These are phyloP conservation scores for Ogataea corticis DNA, from an alignment of 805 yeast genomes.

Conservation along the genomic window DNA sequence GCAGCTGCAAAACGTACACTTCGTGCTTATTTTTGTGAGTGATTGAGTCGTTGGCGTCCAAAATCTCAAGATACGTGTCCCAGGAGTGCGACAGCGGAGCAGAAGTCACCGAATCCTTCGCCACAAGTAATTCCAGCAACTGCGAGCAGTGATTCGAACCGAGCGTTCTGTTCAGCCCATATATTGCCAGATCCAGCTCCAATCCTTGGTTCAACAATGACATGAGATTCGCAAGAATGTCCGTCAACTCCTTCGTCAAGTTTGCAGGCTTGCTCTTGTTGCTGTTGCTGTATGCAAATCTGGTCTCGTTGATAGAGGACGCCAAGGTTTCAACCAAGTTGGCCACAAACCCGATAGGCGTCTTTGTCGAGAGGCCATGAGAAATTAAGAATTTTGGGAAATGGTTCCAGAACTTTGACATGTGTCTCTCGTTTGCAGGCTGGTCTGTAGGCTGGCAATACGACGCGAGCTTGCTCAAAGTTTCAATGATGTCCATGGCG, in stretches of 20 bases:
- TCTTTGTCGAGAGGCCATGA: conserved; percentile 48
- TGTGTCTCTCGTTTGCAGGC: conserved; percentile 26
- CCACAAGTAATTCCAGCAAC: conserved; percentile 43
- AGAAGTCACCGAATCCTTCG: conserved; percentile 9
- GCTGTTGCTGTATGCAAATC: conserved; percentile 33
- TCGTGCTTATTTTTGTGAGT: conserved; percentile 41
- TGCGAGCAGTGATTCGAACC: conserved; percentile 51
- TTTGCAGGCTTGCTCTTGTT: conserved; percentile 14
- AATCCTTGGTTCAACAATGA: conserved; percentile 40
- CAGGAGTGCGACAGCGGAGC: conserved; percentile 29
- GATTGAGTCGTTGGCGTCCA: conserved; percentile 14
- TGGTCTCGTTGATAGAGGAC: conserved; percentile 37
- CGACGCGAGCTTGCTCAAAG: conserved; percentile 34
- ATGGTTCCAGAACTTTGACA: conserved; percentile 35
- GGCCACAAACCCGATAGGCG: conserved; percentile 53
- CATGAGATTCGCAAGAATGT: conserved; percentile 23
- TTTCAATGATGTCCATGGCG: conserved; percentile 58
- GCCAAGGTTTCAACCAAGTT: conserved; percentile 55
- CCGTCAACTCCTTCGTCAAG: conserved; percentile 20
- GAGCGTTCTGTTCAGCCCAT: conserved; percentile 53
- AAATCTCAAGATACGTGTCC: conserved; percentile 23
- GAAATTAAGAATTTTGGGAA: conserved; percentile 38
- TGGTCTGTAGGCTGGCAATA: conserved; percentile 26
- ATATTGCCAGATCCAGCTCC: conserved; percentile 45
- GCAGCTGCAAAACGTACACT: conserved; percentile 42